These are phyloP conservation scores for Discostella pseudostelligera DNA, from an alignment of 108 stramenopile species.

Conservation along the genomic window DNA sequence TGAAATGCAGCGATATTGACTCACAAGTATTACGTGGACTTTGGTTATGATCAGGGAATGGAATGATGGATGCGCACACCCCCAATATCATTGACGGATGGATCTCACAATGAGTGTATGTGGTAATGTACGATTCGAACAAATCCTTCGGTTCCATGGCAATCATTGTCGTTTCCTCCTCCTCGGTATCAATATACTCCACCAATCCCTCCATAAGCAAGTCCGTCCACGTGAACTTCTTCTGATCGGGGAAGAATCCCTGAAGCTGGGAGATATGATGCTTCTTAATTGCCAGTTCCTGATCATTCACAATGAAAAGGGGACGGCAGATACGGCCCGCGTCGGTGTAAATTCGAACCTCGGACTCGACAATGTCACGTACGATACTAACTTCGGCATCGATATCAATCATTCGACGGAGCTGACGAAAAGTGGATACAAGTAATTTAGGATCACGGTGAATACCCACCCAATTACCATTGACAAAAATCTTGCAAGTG, in stretches of 20 bases:
- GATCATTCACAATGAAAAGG: conserved; percentile 90
- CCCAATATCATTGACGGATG: conserved; percentile 98
- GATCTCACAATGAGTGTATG: conserved; percentile 99
- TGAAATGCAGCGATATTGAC: conserved; percentile 80
- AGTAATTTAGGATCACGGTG: conserved; percentile 92
- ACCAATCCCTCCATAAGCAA: conserved; percentile 92
- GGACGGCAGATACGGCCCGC: conserved; percentile 99
- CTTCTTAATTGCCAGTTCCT: conserved; percentile 82
- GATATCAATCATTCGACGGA: conserved; percentile 93
- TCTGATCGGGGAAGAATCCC: conserved; percentile 64
- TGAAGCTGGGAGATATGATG: conserved; percentile 81
- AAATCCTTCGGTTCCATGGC: conserved; percentile 97
- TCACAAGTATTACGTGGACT: conserved; percentile 99
- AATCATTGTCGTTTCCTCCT: conserved; percentile 99
- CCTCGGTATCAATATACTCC: conserved; percentile 98
- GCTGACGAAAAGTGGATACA: conserved; percentile 88
- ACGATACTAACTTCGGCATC: conserved; percentile 97
- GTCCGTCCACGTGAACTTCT: conserved; percentile 87
- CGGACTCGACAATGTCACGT: conserved; percentile 90
- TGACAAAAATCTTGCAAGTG: conserved; percentile 97
- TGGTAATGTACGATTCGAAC: conserved; percentile 86
- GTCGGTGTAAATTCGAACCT: conserved; percentile 98
- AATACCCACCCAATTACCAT: conserved; percentile 99
- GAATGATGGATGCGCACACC: conserved; percentile 95
- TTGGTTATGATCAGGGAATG: conserved; percentile 99